Evolutionary conservation across 768 basidiomycete genomes (phyloP), one percentile per base, ranked within the genome.

Genomic region (Hypholoma fasciculare): DNA sequence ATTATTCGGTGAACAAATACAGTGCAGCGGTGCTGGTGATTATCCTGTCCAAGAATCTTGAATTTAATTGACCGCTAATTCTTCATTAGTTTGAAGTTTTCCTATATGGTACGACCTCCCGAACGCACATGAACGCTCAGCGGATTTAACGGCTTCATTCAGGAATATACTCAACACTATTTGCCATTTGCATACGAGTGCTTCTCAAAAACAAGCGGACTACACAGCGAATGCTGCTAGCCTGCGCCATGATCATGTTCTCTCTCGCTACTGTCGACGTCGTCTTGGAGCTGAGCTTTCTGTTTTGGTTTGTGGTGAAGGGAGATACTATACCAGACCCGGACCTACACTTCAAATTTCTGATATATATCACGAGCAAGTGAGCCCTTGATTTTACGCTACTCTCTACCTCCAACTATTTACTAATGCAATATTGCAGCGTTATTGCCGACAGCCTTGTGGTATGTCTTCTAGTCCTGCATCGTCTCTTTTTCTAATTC

Each of bases 341-440:
- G 43, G 54, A 70, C 49, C 55, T 73, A 14, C 65, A 69, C 48
- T 67, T 67, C 58, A 69, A 71, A 55, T 66, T 65, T 47, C 64
- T 72, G 23, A 66, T 72, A 6, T 72, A 70, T 50, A 69, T 71
- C 50, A 69, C 65, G 34, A 72, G 70, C 64, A 73, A 72, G 72
- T 73, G 58, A 59, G 72, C 66, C 3, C 14, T 11, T 19, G 30
- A 7, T 9, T 37, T 19, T 19, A 8, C 49, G 23, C 37, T 4
- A 11, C 16, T 20, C 27, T 43, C 30, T 40, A 17, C 17, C 44
- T 17, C 13, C 40, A 6, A 2, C 13, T 5, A 42, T 17, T 49
- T 20, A 17, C 39, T 47, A 27, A 19, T 37, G 56, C 43, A 27
- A 26, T 54, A 44, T 47, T 51, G 16, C 52, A 73, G 72, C 48